phyloP scores from a whole-genome alignment of 164 flowering plant genomes.

The Stephania japonica region DNA sequence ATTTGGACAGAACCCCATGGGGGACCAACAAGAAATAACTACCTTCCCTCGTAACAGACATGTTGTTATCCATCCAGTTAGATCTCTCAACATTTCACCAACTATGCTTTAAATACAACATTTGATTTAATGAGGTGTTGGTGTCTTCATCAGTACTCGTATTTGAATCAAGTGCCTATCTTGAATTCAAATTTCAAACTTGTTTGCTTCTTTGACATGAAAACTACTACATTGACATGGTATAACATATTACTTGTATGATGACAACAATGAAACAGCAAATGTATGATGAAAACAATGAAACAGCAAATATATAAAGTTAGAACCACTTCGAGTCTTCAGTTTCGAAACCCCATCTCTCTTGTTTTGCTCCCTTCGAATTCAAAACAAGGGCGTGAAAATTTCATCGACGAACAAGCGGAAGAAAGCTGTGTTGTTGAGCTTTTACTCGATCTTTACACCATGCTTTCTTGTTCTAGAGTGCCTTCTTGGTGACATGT shows the following conservation, averaged over 20 bases:
- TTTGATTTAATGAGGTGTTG: neutral
- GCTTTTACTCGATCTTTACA: conserved; percentile 25
- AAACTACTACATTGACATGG: neutral
- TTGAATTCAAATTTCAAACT: neutral
- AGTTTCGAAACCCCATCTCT: neutral
- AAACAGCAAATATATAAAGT: neutral
- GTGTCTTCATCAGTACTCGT: neutral
- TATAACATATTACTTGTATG: no score
- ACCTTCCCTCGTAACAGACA: neutral
- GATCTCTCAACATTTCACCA: neutral
- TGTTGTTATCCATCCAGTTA: neutral
- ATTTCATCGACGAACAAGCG: neutral
- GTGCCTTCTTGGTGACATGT: conserved; percentile 69
- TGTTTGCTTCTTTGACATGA: neutral
- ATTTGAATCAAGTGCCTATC: neutral
- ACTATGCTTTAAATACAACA: neutral
- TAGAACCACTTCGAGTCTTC: neutral
- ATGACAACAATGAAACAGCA: neutral
- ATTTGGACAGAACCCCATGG: neutral
- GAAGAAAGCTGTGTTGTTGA: neutral
- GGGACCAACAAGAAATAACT: conserved; percentile 2
- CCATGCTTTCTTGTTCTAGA: conserved; percentile 67
- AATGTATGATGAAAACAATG: neutral
- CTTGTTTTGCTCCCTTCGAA: neutral
- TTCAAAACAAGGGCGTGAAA: neutral